phyloP scores from a whole-genome alignment of 371 early-diverging fungal genomes.

The Mucor plumbeus region DNA sequence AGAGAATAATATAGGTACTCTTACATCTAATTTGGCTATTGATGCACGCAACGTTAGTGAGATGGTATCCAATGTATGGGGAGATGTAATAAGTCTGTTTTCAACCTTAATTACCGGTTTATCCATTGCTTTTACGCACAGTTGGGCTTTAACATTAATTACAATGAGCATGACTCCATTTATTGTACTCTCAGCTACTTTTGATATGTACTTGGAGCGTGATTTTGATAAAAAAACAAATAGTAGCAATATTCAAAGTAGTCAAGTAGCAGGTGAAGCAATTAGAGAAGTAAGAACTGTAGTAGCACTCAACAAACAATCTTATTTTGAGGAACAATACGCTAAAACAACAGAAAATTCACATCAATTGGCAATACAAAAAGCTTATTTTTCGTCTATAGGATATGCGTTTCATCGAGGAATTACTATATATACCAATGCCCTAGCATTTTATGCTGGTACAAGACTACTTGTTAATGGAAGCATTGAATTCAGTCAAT shows the following conservation, averaged over 20 bases:
- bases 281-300: constrained; percentile 84
- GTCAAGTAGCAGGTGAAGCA: constrained; percentile 76
- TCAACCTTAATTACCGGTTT: constrained; percentile 39
- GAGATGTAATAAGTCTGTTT: constrained; percentile 54
- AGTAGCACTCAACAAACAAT: constrained; percentile 72
- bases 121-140: constrained; percentile 37
- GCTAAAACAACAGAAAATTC: constrained; percentile 61
- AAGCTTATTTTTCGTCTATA: constrained; percentile 58
- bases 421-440: constrained; percentile 61
- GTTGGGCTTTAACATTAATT: constrained; percentile 58
- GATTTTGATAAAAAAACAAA: constrained; percentile 55
- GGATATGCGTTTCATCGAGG: constrained; percentile 69
- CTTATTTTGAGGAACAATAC: constrained; percentile 64
- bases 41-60: constrained; percentile 73
- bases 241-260: constrained; percentile 58
- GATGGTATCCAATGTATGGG: constrained; percentile 66
- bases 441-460: constrained; percentile 62
- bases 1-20: constrained; percentile 74
- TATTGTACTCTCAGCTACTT: constrained; percentile 37
- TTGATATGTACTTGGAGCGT: constrained; percentile 24
- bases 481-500: constrained; percentile 29
- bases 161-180: constrained; percentile 48
- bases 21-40: constrained; percentile 77
- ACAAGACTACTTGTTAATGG: constrained; percentile 42
- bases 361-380: constrained; percentile 60